Evolutionary conservation across 2,329 filamentous ascomycete genomes (phyloP), one percentile per base, ranked within the genome.

Genomic region (Colletotrichum orchidophilum): DNA sequence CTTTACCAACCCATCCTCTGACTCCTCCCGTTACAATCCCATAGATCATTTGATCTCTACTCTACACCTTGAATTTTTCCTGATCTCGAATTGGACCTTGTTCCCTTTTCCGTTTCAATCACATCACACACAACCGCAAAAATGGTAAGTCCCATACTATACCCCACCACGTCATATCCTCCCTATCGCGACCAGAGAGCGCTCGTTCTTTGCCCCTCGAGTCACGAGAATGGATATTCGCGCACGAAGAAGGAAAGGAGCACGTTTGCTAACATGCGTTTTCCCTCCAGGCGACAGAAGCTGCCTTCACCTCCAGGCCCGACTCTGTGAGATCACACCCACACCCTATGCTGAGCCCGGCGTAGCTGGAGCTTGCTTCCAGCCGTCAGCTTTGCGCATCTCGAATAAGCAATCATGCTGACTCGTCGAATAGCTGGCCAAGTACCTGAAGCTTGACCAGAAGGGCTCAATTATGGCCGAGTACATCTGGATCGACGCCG

Each of bases 401-500:
- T 57, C 60, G 55, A 67, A 55, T n/a, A 53, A 60, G 26, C 64
- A 68, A 64, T 60, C 11, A 29, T 73, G 66, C 70, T 73, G 70
- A 72, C 59, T 26, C 73, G 59, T 65, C 63, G 63, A 75, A 78
- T 83, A 97, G 94, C 91, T 98, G 83, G 87, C 92, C 83, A 98
- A 98, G 86, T 98, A 96, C 89, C 91, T 96, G 85, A 87, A 88
- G 80, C 93, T 98, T 79, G 92, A 95, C 83, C 96, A 98, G 87
- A 94, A 93, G 83, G 95, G 95, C 83, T 87, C 86, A 78, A 88
- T 97, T 81, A 96, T 97, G 84, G 96, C 95, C 80, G 96, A 98
- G 87, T 98, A 98, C 86, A 91, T 98, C 88, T 98, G 96, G 96
- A 93, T 98, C 82, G 95, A 98, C 81, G 88, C 93, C 75, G 84